A percentile compares a stretch with the other conserved stretches of the same genome.
Evolutionary conservation across 2,329 filamentous ascomycete genomes (phyloP).

Genomic region (Talaromyces sp.): DNA sequence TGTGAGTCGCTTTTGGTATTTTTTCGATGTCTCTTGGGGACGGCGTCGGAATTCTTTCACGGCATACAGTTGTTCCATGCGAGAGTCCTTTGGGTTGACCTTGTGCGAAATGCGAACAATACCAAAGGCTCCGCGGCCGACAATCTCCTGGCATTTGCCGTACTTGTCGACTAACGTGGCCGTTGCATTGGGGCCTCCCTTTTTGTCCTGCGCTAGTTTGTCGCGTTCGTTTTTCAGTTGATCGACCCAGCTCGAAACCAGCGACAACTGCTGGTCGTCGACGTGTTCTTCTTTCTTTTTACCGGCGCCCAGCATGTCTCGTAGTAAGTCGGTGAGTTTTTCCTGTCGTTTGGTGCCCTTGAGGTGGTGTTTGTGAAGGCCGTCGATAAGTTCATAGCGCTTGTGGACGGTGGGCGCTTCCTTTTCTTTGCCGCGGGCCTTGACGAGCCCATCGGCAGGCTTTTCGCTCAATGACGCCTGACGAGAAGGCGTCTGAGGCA

Average conservation of each 20-base stretch:
- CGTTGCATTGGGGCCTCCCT: slow-evolving; percentile 67
- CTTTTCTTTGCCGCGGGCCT: slow-evolving; percentile 32
- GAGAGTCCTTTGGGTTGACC: slow-evolving; percentile 71
- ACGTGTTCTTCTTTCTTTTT: slow-evolving; percentile 65
- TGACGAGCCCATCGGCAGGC: slow-evolving; percentile 15
- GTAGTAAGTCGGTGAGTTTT: slow-evolving; percentile 88
- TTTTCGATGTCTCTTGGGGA: slow-evolving; percentile 91
- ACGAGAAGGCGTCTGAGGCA: slow-evolving; percentile 25
- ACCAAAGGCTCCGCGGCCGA: slow-evolving; percentile 92
- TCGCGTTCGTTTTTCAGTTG: slow-evolving; percentile 86
- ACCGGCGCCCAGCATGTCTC: slow-evolving; percentile 73
- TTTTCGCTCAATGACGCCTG: slow-evolving; percentile 29
- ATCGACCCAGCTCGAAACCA: slow-evolving; percentile 95
- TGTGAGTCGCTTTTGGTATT: slow-evolving; percentile 95
- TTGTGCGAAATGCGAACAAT: slow-evolving; percentile 98
- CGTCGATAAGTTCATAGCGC: slow-evolving; percentile 59
- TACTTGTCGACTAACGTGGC: slow-evolving; percentile 91
- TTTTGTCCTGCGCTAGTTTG: slow-evolving; percentile 67
- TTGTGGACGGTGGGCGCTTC: slow-evolving; percentile 30
- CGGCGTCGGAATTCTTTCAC: slow-evolving; percentile 97
- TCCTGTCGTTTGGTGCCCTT: slow-evolving; percentile 89
- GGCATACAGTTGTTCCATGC: slow-evolving; percentile 83
- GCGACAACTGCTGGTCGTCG: slow-evolving; percentile 70
- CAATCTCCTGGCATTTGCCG: slow-evolving; percentile 95
- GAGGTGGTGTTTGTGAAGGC: slow-evolving; percentile 80